These are phyloP conservation scores for Populus deltoides DNA, from an alignment of 345 rosid genomes.

Conservation along the genomic window DNA sequence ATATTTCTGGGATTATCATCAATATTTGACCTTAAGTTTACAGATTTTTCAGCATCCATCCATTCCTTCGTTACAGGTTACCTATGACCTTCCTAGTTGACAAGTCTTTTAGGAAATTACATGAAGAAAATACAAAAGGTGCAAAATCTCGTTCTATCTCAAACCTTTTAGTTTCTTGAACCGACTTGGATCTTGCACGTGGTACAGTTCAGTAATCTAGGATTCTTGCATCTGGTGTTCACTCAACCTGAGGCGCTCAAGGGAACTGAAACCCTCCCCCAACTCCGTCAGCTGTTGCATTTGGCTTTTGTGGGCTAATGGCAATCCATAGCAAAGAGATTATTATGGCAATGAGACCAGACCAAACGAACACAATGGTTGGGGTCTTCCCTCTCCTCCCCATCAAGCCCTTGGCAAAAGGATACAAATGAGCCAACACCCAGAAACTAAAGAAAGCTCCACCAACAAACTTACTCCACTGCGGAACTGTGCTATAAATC, in stretches of 20 bases:
- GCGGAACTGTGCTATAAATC: constrained; percentile 54
- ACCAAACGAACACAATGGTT: constrained; percentile 86
- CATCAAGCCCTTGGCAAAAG: constrained; percentile 94
- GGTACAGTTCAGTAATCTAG: background rate
- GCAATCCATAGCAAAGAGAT: constrained; percentile 80
- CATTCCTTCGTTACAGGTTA: background rate
- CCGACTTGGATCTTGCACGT: background rate
- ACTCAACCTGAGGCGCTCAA: constrained; percentile 9
- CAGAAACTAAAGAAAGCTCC: constrained; percentile 94
- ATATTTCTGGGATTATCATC: background rate
- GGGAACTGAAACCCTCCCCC: constrained; percentile 67
- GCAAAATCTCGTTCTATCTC: background rate
- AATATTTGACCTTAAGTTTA: background rate
- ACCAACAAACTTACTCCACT: constrained; percentile 87
- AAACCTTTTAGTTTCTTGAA: background rate
- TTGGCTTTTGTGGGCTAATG: constrained; percentile 46
- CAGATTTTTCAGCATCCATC: background rate
- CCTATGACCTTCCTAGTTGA: background rate
- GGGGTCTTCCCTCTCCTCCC: constrained; percentile 95
- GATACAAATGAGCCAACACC: constrained; percentile 92
- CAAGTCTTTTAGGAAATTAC: background rate
- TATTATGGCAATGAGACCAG: constrained; percentile 86
- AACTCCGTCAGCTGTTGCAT: constrained; percentile 26
- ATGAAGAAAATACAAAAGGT: background rate
- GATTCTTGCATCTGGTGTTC: background rate